Conservation (phyloP, 2,329 filamentous ascomycete genomes). For the Westerdykella aurantiaca region DNA sequence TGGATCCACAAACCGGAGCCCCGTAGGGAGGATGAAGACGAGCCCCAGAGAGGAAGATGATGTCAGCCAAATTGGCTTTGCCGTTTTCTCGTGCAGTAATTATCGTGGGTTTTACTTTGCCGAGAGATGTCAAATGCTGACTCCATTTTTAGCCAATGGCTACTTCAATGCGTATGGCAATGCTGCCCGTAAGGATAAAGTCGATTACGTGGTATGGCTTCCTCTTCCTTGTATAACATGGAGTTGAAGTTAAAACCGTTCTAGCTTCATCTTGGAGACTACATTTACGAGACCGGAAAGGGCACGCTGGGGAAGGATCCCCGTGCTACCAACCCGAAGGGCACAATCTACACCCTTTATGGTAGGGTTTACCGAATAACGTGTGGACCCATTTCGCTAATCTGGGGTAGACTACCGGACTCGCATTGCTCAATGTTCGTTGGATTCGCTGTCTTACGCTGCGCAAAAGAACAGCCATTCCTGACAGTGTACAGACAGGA, state of each 20-base stretch:
- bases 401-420: conserved; percentile 50
- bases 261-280: conserved; percentile 48
- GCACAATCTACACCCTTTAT: conserved; percentile 13
- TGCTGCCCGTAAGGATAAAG: conserved; percentile 30
- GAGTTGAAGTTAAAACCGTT: neutral
- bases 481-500: conserved; percentile 42
- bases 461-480: neutral
- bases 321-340: conserved; percentile 8
- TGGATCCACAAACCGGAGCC: conserved; percentile 53
- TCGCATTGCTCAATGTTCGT: conserved; percentile 44
- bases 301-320: conserved; percentile 32
- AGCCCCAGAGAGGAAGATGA: conserved; percentile 51
- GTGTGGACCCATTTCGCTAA: neutral
- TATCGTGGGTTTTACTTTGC: conserved; percentile 44
- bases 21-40: conserved; percentile 63
- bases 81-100: conserved; percentile 65
- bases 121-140: neutral
- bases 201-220: conserved; percentile 5
- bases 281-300: conserved; percentile 54
- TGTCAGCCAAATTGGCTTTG: conserved; percentile 54
- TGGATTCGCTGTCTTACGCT: neutral
- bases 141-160: conserved; percentile 28
- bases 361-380: neutral
- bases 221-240: no score
- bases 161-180: conserved; percentile 44